Base-by-base conservation (phyloP, 1,139 yeast genomes). In the Meyerozyma smithsonii region DNA sequence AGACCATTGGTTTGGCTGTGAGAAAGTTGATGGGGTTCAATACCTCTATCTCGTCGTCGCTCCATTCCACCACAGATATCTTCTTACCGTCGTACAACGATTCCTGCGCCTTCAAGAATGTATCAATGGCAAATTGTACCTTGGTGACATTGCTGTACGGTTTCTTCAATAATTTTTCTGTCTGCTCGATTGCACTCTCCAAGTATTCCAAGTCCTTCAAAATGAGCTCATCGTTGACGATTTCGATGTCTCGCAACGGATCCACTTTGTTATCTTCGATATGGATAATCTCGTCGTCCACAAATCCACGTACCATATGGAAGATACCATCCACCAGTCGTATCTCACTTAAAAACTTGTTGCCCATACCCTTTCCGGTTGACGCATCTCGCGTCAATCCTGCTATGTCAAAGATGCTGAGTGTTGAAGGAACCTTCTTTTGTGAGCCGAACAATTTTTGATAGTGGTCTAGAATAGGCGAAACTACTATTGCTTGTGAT, bases 321-420 rank as follows among this genome's bases (percentile, higher is more conserved):
- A 78, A 81, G 8, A 84, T 72, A 6, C 89, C 89, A 60, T 84
- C 92, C 8, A 83, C 90, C 46, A 75, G 79, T 42, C 85, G 66
- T 32, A 84, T 84, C 54, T 84, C 90, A 41, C 77, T 75, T 46
- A 84, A 64, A 51, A 84, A 84, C 50, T 83, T 82, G 54, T 84
- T 83, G 1, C 92, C 92, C 43, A 84, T 62, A 0, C 92, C 92
- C 49, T 79, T 84, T n/a, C 90, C 90, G 39, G 72, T 72, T 2
- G 85, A 73, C 1, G 90, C 89, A 49, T 84, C 84, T 54, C 84
- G 66, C 4, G 85, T 83, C 36, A 84, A 64, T 0, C 92, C 92
- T 0, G 92, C 92, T 44, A 84, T 84, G 53, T 84, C 92, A 50
- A 72, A 78, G 15, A 84, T 72, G 21, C 81, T 79, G 42, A 82